Evolutionary conservation across 2,329 filamentous ascomycete genomes (phyloP).

Genomic region (Ophiostoma triangulosporum): DNA sequence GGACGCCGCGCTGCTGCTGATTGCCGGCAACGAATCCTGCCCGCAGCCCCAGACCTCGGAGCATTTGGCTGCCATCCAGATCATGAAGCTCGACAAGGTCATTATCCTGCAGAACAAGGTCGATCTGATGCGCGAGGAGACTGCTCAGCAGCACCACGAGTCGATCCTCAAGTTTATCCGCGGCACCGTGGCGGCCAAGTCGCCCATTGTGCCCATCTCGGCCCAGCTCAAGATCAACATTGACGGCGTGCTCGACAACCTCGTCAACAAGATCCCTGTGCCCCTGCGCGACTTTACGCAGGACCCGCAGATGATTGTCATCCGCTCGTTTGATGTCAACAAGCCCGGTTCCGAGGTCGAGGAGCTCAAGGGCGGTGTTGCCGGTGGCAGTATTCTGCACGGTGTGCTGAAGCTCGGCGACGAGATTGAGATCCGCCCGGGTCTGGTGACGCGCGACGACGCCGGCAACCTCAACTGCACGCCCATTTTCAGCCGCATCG

Average conservation of each 20-base stretch:
- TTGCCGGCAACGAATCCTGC: conserved; percentile 96
- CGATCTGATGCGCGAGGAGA: conserved; percentile 93
- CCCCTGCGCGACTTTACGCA: conserved; percentile 81
- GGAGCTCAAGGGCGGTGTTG: conserved; percentile 95
- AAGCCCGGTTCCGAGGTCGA: conserved; percentile 99
- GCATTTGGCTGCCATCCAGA: conserved; percentile 97
- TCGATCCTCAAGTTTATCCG: conserved; percentile 98
- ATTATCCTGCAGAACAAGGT: conserved; percentile 99
- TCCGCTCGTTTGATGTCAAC: conserved; percentile 98
- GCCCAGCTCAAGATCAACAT: conserved; percentile 99
- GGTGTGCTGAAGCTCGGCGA: conserved; percentile 95
- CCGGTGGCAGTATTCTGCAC: conserved; percentile 90
- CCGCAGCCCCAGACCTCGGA: conserved; percentile 97
- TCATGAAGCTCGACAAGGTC: conserved; percentile 99
- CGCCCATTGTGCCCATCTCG: conserved; percentile 91
- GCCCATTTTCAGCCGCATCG: conserved; percentile 89
- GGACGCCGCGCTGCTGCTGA: conserved; percentile 91
- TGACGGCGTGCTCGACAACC: conserved; percentile 90
- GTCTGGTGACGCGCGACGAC: conserved; percentile 92
- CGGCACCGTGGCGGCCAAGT: conserved; percentile 87
- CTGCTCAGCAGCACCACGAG: conserved; percentile 84
- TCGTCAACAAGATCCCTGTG: conserved; percentile 89
- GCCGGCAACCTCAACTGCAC: conserved; percentile 90
- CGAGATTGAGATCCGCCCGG: conserved; percentile 97
- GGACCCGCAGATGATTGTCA: conserved; percentile 97